These are phyloP conservation scores for Aspergillus heteromorphus DNA, from an alignment of 495 filamentous ascomycete species.

Conservation along the genomic window DNA sequence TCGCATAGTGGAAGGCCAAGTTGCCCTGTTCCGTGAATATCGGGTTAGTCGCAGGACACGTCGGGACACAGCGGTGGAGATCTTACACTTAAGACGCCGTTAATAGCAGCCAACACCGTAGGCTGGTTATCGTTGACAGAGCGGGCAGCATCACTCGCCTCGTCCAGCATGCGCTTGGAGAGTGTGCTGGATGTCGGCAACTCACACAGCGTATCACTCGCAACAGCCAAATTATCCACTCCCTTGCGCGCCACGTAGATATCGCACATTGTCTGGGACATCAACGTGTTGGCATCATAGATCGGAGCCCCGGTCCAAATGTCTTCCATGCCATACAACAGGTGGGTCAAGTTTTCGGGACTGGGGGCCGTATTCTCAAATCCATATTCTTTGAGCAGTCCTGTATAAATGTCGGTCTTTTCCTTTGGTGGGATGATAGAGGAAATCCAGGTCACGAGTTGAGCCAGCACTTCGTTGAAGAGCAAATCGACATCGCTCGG, in stretches of 20 bases:
- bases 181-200: neutral
- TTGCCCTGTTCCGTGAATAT: no score
- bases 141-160: neutral
- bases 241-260: neutral
- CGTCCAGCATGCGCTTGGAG: neutral
- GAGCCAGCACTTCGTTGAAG: neutral
- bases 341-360: neutral
- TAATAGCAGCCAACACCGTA: neutral
- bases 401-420: no score
- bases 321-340: neutral
- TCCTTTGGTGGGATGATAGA: no score
- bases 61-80: no score
- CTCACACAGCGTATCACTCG: neutral
- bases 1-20: no score
- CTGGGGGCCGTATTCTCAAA: neutral
- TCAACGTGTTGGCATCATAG: neutral
- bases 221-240: neutral
- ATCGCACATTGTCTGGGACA: neutral
- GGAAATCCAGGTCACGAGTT: no score
- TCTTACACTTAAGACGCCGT: no score
- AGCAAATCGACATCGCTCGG: neutral
- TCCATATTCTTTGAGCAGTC: no score
- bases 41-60: no score
- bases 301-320: neutral
- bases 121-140: neutral